phyloP scores from a whole-genome alignment of 495 filamentous ascomycete species.

The Xylaria sp. region DNA sequence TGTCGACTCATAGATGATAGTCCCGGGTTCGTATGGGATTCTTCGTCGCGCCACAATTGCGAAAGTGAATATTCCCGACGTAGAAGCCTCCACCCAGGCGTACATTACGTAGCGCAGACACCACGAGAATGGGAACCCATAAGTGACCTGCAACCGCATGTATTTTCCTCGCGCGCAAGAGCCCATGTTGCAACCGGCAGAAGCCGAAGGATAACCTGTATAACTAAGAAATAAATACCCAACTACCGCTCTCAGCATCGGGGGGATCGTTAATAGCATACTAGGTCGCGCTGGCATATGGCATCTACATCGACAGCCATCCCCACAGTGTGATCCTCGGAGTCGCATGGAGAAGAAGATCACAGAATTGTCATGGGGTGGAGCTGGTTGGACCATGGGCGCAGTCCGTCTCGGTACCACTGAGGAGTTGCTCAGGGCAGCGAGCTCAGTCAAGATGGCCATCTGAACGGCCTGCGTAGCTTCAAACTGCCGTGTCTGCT shows the following conservation, averaged over 20 bases:
- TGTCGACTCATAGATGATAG: neutral
- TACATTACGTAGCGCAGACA: constrained; percentile 8
- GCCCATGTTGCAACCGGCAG: neutral
- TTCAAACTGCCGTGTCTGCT: neutral
- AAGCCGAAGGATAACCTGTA: constrained; percentile 2
- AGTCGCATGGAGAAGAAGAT: constrained; percentile 1
- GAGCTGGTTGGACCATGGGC: neutral
- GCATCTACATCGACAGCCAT: constrained; percentile 1
- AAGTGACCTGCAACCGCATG: neutral
- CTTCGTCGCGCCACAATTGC: neutral
- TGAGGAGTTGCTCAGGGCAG: neutral
- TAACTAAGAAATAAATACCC: constrained; percentile 13
- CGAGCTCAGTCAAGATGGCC: constrained; percentile 1
- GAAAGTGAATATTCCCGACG: neutral
- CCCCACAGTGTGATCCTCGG: neutral
- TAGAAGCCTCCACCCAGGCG: neutral
- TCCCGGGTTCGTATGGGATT: neutral
- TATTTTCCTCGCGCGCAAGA: neutral
- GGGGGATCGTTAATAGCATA: neutral
- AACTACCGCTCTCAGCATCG: neutral
- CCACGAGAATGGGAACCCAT: neutral
- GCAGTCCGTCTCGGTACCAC: neutral
- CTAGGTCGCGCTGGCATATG: neutral
- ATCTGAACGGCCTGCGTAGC: neutral
- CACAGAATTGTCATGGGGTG: neutral